phyloP scores from a whole-genome alignment of 202 grass and related monocot genomes.

The Miscanthus sacchariflorus region DNA sequence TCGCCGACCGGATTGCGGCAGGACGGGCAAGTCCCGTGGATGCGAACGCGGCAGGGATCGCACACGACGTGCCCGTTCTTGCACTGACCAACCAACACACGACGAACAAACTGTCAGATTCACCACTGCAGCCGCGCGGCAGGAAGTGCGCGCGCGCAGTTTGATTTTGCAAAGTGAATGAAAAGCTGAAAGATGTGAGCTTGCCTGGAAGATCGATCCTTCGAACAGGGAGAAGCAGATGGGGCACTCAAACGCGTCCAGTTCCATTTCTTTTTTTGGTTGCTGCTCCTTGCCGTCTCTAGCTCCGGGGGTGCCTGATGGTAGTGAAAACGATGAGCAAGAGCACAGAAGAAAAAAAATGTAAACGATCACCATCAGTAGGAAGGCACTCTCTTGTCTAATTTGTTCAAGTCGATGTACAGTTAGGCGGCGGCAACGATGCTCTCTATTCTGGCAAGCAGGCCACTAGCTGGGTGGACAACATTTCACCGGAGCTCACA shows the following conservation, averaged over 20 bases:
- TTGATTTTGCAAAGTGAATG: neutral
- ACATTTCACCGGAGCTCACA: too few relatives aligned
- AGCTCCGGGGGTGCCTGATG: neutral
- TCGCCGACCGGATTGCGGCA: conserved; percentile 32
- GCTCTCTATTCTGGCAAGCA: too few relatives aligned
- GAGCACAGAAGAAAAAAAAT: too few relatives aligned
- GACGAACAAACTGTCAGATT: neutral
- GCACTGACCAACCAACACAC: neutral
- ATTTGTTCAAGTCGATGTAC: too few relatives aligned
- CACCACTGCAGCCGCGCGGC: neutral
- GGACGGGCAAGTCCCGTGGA: neutral
- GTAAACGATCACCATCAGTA: too few relatives aligned
- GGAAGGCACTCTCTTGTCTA: too few relatives aligned
- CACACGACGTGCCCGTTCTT: conserved; percentile 35
- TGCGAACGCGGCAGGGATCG: neutral
- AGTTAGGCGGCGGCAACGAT: too few relatives aligned
- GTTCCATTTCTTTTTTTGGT: neutral
- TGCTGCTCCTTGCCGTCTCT: neutral
- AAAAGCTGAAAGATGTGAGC: neutral
- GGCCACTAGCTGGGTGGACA: too few relatives aligned
- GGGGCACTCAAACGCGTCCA: neutral
- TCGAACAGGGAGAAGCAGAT: neutral
- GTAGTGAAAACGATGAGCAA: neutral
- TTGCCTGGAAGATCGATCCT: conserved; percentile 18
- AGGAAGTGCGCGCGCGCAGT: neutral